Conservation (phyloP, 306 rosid genomes). For the Carpinus viminea region DNA sequence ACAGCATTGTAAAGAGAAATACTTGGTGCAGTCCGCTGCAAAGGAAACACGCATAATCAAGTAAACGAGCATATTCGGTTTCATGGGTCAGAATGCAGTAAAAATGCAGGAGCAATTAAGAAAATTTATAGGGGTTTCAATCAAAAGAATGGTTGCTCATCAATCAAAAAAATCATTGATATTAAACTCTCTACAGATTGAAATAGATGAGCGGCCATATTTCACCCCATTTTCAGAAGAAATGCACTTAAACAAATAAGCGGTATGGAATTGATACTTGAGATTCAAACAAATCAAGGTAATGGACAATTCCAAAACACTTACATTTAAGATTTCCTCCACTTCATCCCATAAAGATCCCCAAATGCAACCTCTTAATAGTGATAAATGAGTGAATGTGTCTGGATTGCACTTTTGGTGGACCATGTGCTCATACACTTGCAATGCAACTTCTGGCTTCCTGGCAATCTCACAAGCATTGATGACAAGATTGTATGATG, state of each 20-base stretch:
- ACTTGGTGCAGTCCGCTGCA: constrained; percentile 51
- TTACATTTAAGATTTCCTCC: constrained; percentile 67
- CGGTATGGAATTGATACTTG: not conserved
- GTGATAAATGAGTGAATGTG: constrained; percentile 61
- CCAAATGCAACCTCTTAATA: constrained; percentile 68
- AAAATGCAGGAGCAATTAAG: not conserved
- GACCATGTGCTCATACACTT: constrained; percentile 86
- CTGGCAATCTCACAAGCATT: constrained; percentile 71
- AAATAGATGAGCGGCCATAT: not conserved
- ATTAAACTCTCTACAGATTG: not conserved
- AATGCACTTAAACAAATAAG: not conserved
- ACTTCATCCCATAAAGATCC: constrained; percentile 77
- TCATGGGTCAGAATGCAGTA: not conserved
- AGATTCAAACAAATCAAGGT: not conserved
- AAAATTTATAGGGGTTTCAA: not conserved
- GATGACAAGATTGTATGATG: constrained; percentile 75
- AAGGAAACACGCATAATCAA: constrained; percentile 22
- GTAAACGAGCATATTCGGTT: not conserved
- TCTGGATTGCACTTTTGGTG: constrained; percentile 64
- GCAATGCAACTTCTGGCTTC: constrained; percentile 73
- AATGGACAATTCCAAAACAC: constrained; percentile 19
- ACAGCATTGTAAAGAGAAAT: constrained; percentile 69
- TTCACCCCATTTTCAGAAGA: not conserved
- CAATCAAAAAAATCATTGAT: not conserved
- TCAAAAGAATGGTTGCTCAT: not conserved